Conservation (phyloP, 345 rosid genomes). For the Psidium friedrichsthalianum region DNA sequence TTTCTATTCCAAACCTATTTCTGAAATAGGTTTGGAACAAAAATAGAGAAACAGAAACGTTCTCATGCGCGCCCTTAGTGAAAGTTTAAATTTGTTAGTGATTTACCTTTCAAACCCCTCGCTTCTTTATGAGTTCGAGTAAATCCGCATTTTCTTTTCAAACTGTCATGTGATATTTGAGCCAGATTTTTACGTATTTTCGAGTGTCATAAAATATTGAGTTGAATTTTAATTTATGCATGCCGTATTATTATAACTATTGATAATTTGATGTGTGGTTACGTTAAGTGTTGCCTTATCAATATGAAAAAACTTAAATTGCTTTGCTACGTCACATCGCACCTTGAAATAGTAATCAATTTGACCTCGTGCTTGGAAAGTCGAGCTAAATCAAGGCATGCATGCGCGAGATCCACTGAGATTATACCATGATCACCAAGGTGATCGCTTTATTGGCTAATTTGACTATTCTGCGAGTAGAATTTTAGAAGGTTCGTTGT, state of each 20-base stretch:
- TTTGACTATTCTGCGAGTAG: not conserved
- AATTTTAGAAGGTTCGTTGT: not conserved
- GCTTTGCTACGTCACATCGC: not conserved
- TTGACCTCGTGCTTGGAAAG: not conserved
- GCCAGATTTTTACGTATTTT: accelerated
- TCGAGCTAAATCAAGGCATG: not conserved
- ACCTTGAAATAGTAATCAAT: not conserved
- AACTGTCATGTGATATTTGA: not conserved
- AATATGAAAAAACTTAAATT: not conserved
- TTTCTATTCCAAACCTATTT: too few relatives aligned
- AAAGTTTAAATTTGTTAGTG: not conserved
- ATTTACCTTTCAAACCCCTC: too few relatives aligned
- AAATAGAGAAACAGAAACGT: too few relatives aligned
- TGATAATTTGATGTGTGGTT: not conserved
- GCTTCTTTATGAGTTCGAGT: not conserved
- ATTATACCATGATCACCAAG: not conserved
- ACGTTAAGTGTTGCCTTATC: not conserved
- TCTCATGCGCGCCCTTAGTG: too few relatives aligned
- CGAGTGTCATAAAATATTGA: not conserved
- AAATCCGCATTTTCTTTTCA: accelerated
- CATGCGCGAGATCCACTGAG: too few relatives aligned
- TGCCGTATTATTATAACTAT: too few relatives aligned
- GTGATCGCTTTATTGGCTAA: too few relatives aligned
- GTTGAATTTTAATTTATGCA: too few relatives aligned
- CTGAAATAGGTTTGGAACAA: too few relatives aligned